phyloP scores from a whole-genome alignment of 805 yeast species.

The Wickerhamiella nectarea region DNA sequence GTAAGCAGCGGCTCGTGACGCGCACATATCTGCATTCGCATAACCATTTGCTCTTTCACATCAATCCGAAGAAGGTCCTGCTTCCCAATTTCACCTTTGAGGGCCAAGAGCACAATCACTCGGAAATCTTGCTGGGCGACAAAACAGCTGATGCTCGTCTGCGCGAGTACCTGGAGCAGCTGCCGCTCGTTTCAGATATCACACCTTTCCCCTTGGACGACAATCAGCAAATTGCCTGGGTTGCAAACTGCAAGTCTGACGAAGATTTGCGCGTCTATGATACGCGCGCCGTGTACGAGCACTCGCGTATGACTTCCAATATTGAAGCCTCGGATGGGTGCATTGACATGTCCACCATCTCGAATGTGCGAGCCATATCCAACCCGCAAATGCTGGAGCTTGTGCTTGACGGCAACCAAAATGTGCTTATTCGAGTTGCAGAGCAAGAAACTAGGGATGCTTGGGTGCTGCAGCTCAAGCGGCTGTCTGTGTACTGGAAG shows the following conservation, averaged over 20 bases:
- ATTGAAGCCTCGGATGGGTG: conserved; percentile 46
- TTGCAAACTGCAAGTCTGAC: conserved; percentile 26
- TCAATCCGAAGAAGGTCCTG: conserved; percentile 38
- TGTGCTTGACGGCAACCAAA: conserved; percentile 13
- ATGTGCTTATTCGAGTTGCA: conserved; percentile 8
- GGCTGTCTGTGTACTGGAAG: conserved; percentile 47
- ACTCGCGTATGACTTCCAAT: conserved; percentile 45
- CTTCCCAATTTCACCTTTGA: conserved; percentile 36
- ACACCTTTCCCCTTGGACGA: conserved; percentile 43
- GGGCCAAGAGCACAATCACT: conserved; percentile 11
- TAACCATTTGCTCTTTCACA: conserved; percentile 47
- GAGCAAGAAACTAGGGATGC: conserved; percentile 31
- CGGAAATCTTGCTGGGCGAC: conserved; percentile 10
- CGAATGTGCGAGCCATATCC: conserved; percentile 32
- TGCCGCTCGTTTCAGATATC: conserved; percentile 33
- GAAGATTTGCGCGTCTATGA: conserved; percentile 40
- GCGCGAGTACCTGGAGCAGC: conserved; percentile 8
- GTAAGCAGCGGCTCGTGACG: conserved; percentile 32
- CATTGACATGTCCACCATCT: conserved; percentile 43
- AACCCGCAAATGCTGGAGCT: conserved; percentile 19
- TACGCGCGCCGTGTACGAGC: conserved; percentile 45
- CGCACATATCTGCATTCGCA: conserved; percentile 51
- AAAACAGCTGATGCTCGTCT: neutral
- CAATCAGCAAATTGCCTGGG: conserved; percentile 50
- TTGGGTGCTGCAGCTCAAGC: conserved; percentile 48